Base-by-base conservation (phyloP, 805 yeast genomes). In the Ogataea philodendri region DNA sequence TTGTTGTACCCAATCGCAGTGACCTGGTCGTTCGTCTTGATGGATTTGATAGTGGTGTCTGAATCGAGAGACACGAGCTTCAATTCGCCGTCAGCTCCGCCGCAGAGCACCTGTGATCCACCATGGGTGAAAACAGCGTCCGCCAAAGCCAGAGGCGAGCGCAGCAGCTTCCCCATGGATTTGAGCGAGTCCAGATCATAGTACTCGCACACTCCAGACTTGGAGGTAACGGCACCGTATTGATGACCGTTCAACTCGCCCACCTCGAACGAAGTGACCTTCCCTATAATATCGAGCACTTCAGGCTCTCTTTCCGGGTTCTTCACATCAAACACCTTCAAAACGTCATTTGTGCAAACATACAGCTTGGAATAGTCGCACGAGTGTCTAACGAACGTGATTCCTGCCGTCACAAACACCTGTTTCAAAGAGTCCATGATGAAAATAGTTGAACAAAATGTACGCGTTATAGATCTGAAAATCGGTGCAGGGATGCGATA, bases 41-140 rank as follows among this genome's bases (percentile, higher is more conserved):
- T 22, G 67, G 55, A 21, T 55, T 62, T 50, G 9, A 52, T 20
- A 7, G 51, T 45, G 9, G 57, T 52, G 10, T 59, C 54, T 22
- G 62, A 63, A 9, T 62, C 61, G 22, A 69, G 46, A 33, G 72
- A 76, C 1, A 78, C 54, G 3, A 81, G 51, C 2, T 66, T 62
- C 26, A 83, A 57, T 37, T 76, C 76, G 27, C 72, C 70, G 44
- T 77, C 83, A 45, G 81, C 84, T 24, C 90, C 89, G 16, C 81
- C 88, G 41, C 77, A 69, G 1, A 78, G 64, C 1, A 70, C 63
- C 52, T 75, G 63, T 22, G 72, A 69, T 0, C 83, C 87, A 32
- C 72, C 75, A 46, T 82, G 84, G 15, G 81, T 74, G 48, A 77
- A 72, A 9, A 61, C 62, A 6, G 74, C 68, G 44, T 74, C 80